These are phyloP conservation scores for Ceratocystis smalleyi DNA, from an alignment of 2,329 filamentous ascomycete species.

Conservation along the genomic window DNA sequence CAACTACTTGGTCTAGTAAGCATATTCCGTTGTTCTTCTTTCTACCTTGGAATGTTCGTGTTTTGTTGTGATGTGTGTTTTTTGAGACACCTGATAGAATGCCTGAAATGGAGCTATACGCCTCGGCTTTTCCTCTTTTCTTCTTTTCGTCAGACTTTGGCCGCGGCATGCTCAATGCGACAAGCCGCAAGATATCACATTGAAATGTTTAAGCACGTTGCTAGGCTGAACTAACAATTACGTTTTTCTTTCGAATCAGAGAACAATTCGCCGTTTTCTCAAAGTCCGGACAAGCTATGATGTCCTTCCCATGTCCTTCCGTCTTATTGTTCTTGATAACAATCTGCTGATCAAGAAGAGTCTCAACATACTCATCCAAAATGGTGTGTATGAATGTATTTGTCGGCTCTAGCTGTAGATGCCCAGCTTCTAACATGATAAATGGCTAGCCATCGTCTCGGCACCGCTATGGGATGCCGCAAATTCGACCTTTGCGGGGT, in stretches of 20 bases:
- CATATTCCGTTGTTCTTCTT: constrained; percentile 7
- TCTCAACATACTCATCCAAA: constrained; percentile 85
- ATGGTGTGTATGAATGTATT: constrained; percentile 41
- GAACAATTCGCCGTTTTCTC: constrained; percentile 85
- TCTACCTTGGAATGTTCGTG: background rate
- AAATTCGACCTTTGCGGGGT: constrained; percentile 79
- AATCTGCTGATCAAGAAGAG: constrained; percentile 93
- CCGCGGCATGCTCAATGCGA: constrained; percentile 1
- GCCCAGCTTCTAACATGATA: background rate
- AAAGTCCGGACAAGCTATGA: constrained; percentile 95
- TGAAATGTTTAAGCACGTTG: background rate
- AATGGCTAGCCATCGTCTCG: constrained; percentile 69
- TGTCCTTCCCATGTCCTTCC: constrained; percentile 87
- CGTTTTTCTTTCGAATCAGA: constrained; percentile 33
- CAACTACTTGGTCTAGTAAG: constrained; percentile 65
- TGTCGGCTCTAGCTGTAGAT: background rate
- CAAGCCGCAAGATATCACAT: background rate
- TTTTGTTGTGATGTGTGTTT: background rate
- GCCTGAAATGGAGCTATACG: background rate
- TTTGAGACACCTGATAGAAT: background rate
- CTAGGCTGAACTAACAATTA: background rate
- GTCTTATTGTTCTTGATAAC: constrained; percentile 89
- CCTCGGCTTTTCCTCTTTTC: background rate
- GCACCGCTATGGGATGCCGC: constrained; percentile 94
- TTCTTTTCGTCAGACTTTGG: background rate